These are phyloP conservation scores for Globisporangium camurandrum DNA, from an alignment of 352 stramenopile species.

Conservation along the genomic window DNA sequence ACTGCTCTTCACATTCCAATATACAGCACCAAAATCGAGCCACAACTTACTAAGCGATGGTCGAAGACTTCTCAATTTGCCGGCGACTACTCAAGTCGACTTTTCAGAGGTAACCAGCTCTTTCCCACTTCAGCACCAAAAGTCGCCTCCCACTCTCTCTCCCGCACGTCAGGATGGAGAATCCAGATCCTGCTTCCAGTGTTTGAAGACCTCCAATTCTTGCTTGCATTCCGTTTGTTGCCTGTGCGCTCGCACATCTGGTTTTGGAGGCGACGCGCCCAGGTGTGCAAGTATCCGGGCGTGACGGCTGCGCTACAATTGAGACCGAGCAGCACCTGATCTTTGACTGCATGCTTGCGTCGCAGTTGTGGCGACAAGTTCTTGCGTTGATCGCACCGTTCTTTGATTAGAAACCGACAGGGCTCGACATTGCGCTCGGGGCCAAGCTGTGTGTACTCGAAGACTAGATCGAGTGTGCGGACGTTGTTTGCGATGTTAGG, in stretches of 20 bases:
- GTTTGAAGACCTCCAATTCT: conserved; percentile 12
- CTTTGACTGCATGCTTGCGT: conserved; percentile 8
- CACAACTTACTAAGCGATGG: too few species aligned
- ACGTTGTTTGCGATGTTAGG: conserved; percentile 6
- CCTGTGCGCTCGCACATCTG: conserved; percentile 12
- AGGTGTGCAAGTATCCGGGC: conserved; percentile 2
- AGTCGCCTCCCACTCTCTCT: too few species aligned
- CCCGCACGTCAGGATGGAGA: too few species aligned
- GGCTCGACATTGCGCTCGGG: conserved; percentile 4
- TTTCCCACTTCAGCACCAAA: too few species aligned
- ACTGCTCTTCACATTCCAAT: too few species aligned
- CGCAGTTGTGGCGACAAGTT: conserved; percentile 2
- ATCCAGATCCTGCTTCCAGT: conserved; percentile 9
- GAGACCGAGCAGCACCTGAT: conserved; percentile 12
- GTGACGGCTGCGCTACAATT: conserved; percentile 5
- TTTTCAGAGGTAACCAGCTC: too few species aligned
- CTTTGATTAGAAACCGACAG: background rate
- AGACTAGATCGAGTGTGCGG: conserved; percentile 2
- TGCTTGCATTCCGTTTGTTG: conserved; percentile 7
- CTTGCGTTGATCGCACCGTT: background rate
- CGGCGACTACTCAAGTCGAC: too few species aligned
- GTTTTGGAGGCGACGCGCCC: conserved; percentile 10
- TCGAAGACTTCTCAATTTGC: too few species aligned
- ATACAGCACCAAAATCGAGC: too few species aligned
- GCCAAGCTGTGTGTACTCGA: background rate